phyloP scores from a whole-genome alignment of 176 grass and related monocot genomes.

The Saccharum officinarum region DNA sequence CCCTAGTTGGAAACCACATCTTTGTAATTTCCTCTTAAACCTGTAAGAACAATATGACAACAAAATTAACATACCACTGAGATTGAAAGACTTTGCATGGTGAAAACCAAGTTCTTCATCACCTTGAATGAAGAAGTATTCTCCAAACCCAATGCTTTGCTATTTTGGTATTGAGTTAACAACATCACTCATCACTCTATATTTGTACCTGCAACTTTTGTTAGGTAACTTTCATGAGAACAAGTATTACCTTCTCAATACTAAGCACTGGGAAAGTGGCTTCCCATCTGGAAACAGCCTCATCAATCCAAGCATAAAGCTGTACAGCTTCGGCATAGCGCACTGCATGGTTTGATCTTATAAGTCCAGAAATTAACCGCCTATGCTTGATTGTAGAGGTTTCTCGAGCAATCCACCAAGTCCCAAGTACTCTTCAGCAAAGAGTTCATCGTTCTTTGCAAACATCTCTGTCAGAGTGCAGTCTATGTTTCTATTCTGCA shows the following conservation, averaged over 20 bases:
- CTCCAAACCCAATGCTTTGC: not conserved
- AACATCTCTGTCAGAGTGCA: constrained; percentile 86
- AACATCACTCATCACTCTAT: not conserved
- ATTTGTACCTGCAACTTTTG: not conserved
- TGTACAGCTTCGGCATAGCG: not conserved
- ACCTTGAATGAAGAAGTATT: not conserved
- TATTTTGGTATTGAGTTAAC: not conserved
- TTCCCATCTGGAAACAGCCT: not conserved
- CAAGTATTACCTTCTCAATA: constrained; percentile 19
- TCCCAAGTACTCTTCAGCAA: constrained; percentile 72
- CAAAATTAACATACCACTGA: not conserved
- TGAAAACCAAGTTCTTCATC: not conserved
- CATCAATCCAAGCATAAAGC: constrained; percentile 11
- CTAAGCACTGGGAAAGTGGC: not conserved
- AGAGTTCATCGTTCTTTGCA: constrained; percentile 70
- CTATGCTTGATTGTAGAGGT: constrained; percentile 34
- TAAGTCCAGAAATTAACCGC: constrained; percentile 23
- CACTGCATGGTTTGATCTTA: not conserved
- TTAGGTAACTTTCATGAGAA: not conserved
- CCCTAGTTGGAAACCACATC: not conserved
- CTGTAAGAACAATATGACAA: constrained; percentile 1
- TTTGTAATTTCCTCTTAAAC: not conserved
- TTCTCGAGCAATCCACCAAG: constrained; percentile 44
- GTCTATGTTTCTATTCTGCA: constrained; percentile 57
- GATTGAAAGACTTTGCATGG: not conserved